Evolutionary conservation across 441 rosid species (phyloP), one percentile per base, ranked within the genome.

Genomic region (Eruca vesicaria): DNA sequence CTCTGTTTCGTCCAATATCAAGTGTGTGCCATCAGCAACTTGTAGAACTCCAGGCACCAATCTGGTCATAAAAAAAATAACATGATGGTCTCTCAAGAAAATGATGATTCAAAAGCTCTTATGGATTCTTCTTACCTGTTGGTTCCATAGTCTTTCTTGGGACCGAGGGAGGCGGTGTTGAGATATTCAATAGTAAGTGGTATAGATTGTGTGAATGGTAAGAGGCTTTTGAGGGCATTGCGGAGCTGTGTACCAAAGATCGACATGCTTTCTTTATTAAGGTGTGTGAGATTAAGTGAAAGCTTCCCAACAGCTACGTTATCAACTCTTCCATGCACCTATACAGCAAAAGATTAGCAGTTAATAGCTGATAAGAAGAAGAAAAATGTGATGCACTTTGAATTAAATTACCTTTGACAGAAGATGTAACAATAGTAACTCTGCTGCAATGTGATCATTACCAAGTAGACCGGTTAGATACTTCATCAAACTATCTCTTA

Each of bases 251-350:
- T 71, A 53, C 92, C 97, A 23, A 90, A 92, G 45, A 88, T 67
- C 15, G 94, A 86, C 69, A 81, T 79, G 58, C 83, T 88, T 69
- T 95, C 96, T 79, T 82, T 90, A 84, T 65, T 89, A 63, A 90
- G 84, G 79, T 89, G 77, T 19, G 82, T 88, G 45, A 92, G 91
- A 73, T 92, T 95, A 36, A 90, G 79, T 10, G 99, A 89, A 76
- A 95, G 91, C 86, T 95, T 92, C 82, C 99, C 98, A 5, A 95
- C 90, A n/a, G 96, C 97, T 78, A 86, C 82, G 63, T 82, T 77
- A 66, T 89, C 94, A 9, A 79, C 86, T 77, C 97, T 87, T 67
- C 93, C 83, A 82, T 89, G 91, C 65, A 95, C 94, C 99, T 94
- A 80, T 56, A 63, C 69, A 64, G 7, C 58, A 61, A 41, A 2